Evolutionary conservation across 306 rosid genomes (phyloP), one percentile per base, ranked within the genome.

Genomic region (Acacia melanoxylon): DNA sequence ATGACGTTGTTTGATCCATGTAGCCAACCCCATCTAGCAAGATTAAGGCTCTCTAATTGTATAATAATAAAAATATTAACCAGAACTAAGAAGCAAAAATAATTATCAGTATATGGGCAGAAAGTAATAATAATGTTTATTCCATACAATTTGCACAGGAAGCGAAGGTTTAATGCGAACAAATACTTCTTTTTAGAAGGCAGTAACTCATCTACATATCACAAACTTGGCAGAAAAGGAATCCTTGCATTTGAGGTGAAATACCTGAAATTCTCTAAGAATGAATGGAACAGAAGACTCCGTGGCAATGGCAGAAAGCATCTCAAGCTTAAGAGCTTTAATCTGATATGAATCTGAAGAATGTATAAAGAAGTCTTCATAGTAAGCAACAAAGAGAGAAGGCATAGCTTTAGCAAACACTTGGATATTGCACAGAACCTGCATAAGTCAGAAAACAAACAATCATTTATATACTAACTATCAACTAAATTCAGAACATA

Each of bases 331-430:
- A 88, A 92, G 80, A 9, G 92, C 89, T 90, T 92, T 96, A 77
- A 89, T 91, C 84, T 92, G 98, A 89, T 91, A 90, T 51, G 98
- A 90, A 90, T 96, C 99, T 72, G 94, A 91, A 74, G 91, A 89
- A 82, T 89, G 89, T 84, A 92, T 77, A 80, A 87, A 96, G 51
- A 96, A 92, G 79, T 96, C 97, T 88, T 96, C 88, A 81, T 82
- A 93, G 86, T 90, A 77, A 24, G 94, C 91, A 79, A 93, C 89
- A 82, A 96, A 93, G 72, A 90, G 97, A 82, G 88, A 93, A 74
- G 98, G 94, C 89, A 91, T 88, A 70, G 99, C 97, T 89, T 92
- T 93, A 59, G 94, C 98, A 88, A 96, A 96, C 79, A 96, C 98
- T 88, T 90, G 97, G 88, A 96, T 90, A 87, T 93, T 93, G 91